These are phyloP conservation scores for Nasturtium officinale DNA, from an alignment of 345 rosid species.

Conservation along the genomic window DNA sequence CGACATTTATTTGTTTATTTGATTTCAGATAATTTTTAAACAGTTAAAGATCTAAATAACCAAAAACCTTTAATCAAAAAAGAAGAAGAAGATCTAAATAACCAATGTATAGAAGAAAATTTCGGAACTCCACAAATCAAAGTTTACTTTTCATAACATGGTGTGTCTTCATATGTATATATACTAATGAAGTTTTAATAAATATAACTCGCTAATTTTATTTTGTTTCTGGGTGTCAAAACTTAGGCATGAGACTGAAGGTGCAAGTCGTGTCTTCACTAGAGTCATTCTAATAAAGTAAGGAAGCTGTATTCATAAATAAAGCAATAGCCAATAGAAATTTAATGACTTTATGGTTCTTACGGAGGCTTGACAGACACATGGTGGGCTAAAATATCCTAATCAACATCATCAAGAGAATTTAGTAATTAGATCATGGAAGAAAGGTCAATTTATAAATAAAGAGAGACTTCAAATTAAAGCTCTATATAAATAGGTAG, in stretches of 20 bases:
- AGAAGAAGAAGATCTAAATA: neutral
- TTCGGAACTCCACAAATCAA: neutral
- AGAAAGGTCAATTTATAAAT: constrained; percentile 25
- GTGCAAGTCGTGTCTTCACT: constrained; percentile 30
- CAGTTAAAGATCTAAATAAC: no score
- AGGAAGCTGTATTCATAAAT: constrained; percentile 36
- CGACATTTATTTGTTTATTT: neutral
- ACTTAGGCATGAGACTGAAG: constrained; percentile 12
- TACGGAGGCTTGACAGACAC: neutral
- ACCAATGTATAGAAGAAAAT: neutral
- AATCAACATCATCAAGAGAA: constrained; percentile 5
- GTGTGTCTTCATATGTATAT: neutral
- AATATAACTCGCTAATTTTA: neutral
- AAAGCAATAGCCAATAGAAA: constrained; percentile 16
- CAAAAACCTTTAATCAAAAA: no score
- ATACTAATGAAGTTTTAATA: neutral
- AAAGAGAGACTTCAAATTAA: neutral
- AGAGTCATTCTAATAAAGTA: constrained; percentile 25
- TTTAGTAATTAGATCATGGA: constrained; percentile 24
- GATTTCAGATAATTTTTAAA: no score
- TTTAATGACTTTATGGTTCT: constrained; percentile 15
- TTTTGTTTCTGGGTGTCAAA: neutral
- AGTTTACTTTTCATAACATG: neutral
- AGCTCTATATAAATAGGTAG: constrained; percentile 25
- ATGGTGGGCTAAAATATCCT: constrained; percentile 25